Percentiles rank a stretch among this genome's conserved stretches.
phyloP scores from a whole-genome alignment of 1,139 yeast genomes.

The Debaryomycetaceae sp. region DNA sequence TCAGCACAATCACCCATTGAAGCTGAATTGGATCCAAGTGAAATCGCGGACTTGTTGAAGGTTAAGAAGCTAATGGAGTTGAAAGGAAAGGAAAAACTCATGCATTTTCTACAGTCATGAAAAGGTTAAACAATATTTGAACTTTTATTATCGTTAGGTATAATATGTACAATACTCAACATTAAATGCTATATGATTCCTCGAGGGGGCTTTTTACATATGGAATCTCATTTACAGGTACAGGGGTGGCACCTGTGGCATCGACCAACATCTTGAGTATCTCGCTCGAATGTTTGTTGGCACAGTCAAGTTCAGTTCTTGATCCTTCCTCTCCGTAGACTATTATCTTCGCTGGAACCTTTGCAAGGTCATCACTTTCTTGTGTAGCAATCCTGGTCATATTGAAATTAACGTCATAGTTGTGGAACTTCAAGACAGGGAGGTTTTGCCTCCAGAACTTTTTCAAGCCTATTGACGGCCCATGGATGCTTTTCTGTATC shows the following conservation, averaged over 20 bases:
- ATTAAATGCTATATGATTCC: conserved; percentile 1
- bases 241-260: conserved; percentile 26
- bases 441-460: conserved; percentile 69
- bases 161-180: conserved; percentile 5
- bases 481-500: conserved; percentile 24
- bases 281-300: conserved; percentile 18
- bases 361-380: conserved; percentile 34
- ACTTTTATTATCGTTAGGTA: neutral
- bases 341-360: conserved; percentile 45
- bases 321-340: conserved; percentile 21
- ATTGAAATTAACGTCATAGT: conserved; percentile 62
- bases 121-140: conserved; percentile 1
- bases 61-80: conserved; percentile 59
- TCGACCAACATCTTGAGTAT: conserved; percentile 32
- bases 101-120: conserved; percentile 48
- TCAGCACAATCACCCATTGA: conserved; percentile 1
- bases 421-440: conserved; percentile 80
- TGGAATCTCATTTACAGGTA: conserved; percentile 28
- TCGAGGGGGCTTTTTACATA: conserved; percentile 8
- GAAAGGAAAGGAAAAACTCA: conserved; percentile 67
- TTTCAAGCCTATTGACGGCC: conserved; percentile 36
- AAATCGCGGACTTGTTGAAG: conserved; percentile 49
- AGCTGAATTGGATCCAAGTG: conserved; percentile 22
- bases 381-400: conserved; percentile 53
- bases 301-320: conserved; percentile 30